These are phyloP conservation scores for Hericium alpestre DNA, from an alignment of 768 basidiomycete genomes.

Conservation along the genomic window DNA sequence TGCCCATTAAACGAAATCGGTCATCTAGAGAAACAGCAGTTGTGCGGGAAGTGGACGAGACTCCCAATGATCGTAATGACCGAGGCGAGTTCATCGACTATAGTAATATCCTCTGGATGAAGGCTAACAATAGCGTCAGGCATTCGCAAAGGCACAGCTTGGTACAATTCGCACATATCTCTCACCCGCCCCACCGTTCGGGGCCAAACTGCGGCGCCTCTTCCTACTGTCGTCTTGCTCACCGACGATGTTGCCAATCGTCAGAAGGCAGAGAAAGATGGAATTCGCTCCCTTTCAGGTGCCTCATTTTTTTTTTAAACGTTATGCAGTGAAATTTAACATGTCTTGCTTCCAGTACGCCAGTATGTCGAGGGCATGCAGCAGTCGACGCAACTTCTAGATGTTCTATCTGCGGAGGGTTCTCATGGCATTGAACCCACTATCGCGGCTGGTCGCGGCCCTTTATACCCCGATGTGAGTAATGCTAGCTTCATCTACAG, in stretches of 20 bases:
- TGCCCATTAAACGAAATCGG: background rate
- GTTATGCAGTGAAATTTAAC: background rate
- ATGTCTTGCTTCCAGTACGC: constrained; percentile 35
- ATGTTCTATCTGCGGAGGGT: constrained; percentile 66
- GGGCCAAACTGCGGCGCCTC: constrained; percentile 31
- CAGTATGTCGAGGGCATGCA: constrained; percentile 74
- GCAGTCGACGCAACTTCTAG: constrained; percentile 56
- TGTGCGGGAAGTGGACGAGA: constrained; percentile 65
- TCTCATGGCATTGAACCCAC: constrained; percentile 57
- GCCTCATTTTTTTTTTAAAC: background rate
- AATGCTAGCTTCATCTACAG: background rate
- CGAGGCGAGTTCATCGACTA: constrained; percentile 42
- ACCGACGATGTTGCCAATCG: constrained; percentile 86
- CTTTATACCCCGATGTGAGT: constrained; percentile 67
- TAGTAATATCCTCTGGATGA: background rate
- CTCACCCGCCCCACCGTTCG: constrained; percentile 41
- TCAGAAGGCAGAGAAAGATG: constrained; percentile 57
- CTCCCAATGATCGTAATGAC: constrained; percentile 91
- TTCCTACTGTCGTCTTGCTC: constrained; percentile 66
- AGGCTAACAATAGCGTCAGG: constrained; percentile 34
- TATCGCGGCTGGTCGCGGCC: constrained; percentile 34
- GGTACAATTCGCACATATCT: constrained; percentile 73
- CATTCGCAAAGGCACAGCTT: constrained; percentile 77
- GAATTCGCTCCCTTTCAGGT: constrained; percentile 59
- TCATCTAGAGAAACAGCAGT: constrained; percentile 64